Evolutionary conservation across 306 rosid species (phyloP), one percentile per base, ranked within the genome.

Genomic region (Comarum palustre): DNA sequence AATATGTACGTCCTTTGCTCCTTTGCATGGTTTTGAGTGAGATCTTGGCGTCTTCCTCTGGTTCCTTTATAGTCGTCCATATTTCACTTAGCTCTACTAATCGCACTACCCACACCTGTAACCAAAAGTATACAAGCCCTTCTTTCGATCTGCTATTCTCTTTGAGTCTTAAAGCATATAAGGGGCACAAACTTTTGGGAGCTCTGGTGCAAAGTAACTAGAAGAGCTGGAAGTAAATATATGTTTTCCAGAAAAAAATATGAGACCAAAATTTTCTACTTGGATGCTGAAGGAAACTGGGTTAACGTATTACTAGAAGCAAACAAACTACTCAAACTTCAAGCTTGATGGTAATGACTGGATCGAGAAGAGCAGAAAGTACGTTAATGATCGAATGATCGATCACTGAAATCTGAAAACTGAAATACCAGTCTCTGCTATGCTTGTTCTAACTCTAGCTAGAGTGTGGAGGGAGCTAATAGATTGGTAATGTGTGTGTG

Each of bases 1-100:
- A 57, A 57, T 64, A 36, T 38, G 13, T 73, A 19, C 42, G 25
- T 70, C 78, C 73, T 69, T 39, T 13, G 27, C 68, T 77, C 68
- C 59, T 71, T 73, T 83, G 87, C 87, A 81, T 85, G 86, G 84
- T 87, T 85, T 83, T 86, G 84, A 84, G 88, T 59, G 81, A 47
- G 41, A 67, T 76, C 78, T 84, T 86, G 87, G 83, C 84, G 78
- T 80, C 67, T 84, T 82, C 81, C 68, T 63, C 65, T 43, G 3
- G 8, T 39, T 51, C 57, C 61, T 75, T 78, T 61, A 42, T 78
- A 69, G 13, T 41, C 52, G n/a, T 69, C 46, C 74, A 69, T 69
- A 51, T n/a, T 73, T 32, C 62, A 20, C 66, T 27, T 68, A 65
- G 8, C 39, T 60, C 41, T 27, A 46, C 51, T 59, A 75, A 50